Evolutionary conservation across 805 yeast species (phyloP).

Genomic region (Metschnikowia lunata): DNA sequence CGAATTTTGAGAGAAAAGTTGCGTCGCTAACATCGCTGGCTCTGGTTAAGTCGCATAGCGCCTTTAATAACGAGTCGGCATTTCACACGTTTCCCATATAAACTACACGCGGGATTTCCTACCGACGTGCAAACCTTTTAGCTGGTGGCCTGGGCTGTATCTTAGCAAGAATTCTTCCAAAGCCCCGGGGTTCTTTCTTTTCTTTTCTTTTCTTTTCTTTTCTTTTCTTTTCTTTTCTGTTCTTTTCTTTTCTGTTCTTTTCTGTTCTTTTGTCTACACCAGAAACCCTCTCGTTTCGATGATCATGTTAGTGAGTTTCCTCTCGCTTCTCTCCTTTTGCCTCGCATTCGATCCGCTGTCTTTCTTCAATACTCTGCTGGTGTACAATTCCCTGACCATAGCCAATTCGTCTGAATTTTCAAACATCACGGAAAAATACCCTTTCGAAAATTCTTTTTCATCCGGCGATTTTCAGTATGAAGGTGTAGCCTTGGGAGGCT

Average conservation of each 20-base stretch:
- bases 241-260: background rate
- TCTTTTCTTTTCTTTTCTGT: too few relatives aligned
- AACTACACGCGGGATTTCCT: too few relatives aligned
- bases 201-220: background rate
- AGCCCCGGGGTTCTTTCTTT: background rate
- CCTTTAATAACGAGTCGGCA: too few relatives aligned
- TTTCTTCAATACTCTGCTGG: background rate
- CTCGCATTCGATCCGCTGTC: background rate
- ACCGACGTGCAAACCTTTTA: too few relatives aligned
- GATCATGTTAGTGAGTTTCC: background rate
- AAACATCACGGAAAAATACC: constrained; percentile 6
- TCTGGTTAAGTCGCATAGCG: too few relatives aligned
- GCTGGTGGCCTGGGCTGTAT: too few relatives aligned
- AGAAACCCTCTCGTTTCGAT: too few relatives aligned
- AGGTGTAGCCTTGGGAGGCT: constrained; percentile 58
- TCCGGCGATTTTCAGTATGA: constrained; percentile 9
- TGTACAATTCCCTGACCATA: background rate
- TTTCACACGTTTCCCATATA: too few relatives aligned
- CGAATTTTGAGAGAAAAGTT: too few relatives aligned
- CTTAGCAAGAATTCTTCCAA: too few relatives aligned
- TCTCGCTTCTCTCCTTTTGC: background rate
- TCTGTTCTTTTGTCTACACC: background rate
- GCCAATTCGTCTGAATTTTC: constrained; percentile 2
- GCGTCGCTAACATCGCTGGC: too few relatives aligned
- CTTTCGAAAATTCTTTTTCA: constrained; percentile 6